phyloP scores from a whole-genome alignment of 2,329 filamentous ascomycete species.

The Monilinia fructicola region DNA sequence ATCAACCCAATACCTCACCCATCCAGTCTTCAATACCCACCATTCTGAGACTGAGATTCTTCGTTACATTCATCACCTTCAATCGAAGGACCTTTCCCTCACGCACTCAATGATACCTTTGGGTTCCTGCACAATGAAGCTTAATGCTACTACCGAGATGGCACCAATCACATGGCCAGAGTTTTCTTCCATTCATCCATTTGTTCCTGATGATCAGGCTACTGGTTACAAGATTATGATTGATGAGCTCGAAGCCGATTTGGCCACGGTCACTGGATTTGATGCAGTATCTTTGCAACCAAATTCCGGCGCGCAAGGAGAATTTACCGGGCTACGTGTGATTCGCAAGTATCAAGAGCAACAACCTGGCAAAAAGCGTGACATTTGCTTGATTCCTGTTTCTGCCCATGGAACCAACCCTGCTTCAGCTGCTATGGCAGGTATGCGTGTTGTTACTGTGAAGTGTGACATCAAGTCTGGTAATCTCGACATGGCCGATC shows the following conservation, averaged over 20 bases:
- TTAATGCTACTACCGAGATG: conserved; percentile 94
- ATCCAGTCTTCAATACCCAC: conserved; percentile 91
- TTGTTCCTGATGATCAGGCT: conserved; percentile 62
- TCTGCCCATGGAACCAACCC: conserved; percentile 97
- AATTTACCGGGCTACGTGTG: conserved; percentile 85
- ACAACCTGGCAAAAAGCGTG: conserved; percentile 67
- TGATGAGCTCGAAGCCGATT: conserved; percentile 68
- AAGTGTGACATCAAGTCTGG: conserved; percentile 87
- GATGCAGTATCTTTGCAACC: conserved; percentile 86
- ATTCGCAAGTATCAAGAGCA: conserved; percentile 82
- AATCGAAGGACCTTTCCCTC: conserved; percentile 90
- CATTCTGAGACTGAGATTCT: conserved; percentile 94
- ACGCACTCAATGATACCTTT: conserved; percentile 98
- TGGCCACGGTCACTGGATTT: conserved; percentile 85
- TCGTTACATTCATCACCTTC: conserved; percentile 88
- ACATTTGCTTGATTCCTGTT: conserved; percentile 91
- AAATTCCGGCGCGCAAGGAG: conserved; percentile 93
- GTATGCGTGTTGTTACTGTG: conserved; percentile 89
- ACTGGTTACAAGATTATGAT: conserved; percentile 71
- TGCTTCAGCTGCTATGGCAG: conserved; percentile 91
- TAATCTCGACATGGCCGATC: conserved; percentile 83
- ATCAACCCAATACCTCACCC: conserved; percentile 74
- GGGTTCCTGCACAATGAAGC: conserved; percentile 97
- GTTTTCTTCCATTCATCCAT: conserved; percentile 80
- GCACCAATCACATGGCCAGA: conserved; percentile 74